Evolutionary conservation across 305 asterid genomes (phyloP).

Genomic region (Galium porrigens): DNA sequence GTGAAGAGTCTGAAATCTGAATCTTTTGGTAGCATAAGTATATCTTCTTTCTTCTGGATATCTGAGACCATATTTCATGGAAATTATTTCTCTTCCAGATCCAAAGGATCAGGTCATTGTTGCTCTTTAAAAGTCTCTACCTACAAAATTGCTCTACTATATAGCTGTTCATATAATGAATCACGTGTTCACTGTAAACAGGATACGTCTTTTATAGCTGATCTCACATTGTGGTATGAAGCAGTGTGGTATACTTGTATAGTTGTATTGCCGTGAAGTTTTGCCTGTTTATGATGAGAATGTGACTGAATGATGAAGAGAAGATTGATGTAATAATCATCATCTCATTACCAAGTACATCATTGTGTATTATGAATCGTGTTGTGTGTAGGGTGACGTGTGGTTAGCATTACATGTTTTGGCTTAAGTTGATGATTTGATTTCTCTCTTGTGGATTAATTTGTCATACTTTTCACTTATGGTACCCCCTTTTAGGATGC

Average conservation of each 20-base stretch:
- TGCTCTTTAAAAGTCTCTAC: background rate
- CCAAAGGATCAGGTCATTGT: background rate
- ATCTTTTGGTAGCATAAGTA: background rate
- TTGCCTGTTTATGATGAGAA: background rate
- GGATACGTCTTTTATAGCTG: background rate
- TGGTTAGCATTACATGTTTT: background rate
- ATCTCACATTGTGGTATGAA: background rate
- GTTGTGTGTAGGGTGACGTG: conserved; percentile 2
- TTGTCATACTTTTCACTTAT: background rate
- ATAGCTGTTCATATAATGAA: background rate
- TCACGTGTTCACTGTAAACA: background rate
- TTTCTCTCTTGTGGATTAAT: background rate
- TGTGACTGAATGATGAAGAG: background rate
- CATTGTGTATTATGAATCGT: background rate
- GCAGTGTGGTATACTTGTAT: background rate
- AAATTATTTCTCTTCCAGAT: background rate
- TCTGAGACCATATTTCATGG: too few species aligned
- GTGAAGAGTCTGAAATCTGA: background rate
- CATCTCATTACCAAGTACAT: background rate
- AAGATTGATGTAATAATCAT: background rate
- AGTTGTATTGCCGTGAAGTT: background rate
- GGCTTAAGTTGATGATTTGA: background rate
- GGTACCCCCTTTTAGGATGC: background rate
- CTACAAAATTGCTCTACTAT: too few species aligned
- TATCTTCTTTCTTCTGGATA: background rate